Conservation (phyloP, 371 early-diverging fungal species). For the Synchytrium microbalum region DNA sequence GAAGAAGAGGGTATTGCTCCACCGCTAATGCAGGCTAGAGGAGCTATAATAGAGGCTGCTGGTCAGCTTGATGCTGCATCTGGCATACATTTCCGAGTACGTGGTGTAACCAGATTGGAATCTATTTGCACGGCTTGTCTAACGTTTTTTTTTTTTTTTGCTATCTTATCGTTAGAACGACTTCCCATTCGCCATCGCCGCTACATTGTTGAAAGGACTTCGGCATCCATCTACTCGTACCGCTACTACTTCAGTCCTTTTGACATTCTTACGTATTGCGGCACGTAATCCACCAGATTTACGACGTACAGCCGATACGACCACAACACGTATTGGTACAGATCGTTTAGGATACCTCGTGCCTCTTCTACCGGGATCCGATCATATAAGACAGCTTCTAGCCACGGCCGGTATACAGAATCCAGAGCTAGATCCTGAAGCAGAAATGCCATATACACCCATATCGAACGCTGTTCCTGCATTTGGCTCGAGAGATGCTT, state of each 20-base stretch:
- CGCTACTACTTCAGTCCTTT: slow-evolving; percentile 60
- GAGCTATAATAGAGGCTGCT: slow-evolving; percentile 50
- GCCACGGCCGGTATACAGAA: slow-evolving; percentile 20
- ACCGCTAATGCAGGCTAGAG: slow-evolving; percentile 64
- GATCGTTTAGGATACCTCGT: slow-evolving; percentile 68
- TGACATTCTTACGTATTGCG: slow-evolving; percentile 59
- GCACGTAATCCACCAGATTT: slow-evolving; percentile 8
- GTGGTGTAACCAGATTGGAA: not conserved
- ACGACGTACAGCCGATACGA: not conserved
- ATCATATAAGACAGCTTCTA: slow-evolving; percentile 54
- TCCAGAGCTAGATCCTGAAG: slow-evolving; percentile 10
- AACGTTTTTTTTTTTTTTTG: no score
- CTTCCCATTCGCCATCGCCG: slow-evolving; percentile 80
- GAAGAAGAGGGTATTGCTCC: slow-evolving; percentile 53
- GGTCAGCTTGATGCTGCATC: slow-evolving; percentile 59
- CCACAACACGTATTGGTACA: slow-evolving; percentile 11
- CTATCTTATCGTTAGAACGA: slow-evolving; percentile 26
- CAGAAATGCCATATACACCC: slow-evolving; percentile 2
- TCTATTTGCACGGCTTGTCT: slow-evolving; percentile 17
- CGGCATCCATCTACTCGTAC: slow-evolving; percentile 65
- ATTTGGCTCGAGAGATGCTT: not conserved
- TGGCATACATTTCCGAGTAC: slow-evolving; percentile 66
- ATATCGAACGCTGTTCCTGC: not conserved
- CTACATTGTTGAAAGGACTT: slow-evolving; percentile 74
- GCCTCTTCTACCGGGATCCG: slow-evolving; percentile 61